Conservation (phyloP, 495 filamentous ascomycete genomes). For the Xylaria telfairii region DNA sequence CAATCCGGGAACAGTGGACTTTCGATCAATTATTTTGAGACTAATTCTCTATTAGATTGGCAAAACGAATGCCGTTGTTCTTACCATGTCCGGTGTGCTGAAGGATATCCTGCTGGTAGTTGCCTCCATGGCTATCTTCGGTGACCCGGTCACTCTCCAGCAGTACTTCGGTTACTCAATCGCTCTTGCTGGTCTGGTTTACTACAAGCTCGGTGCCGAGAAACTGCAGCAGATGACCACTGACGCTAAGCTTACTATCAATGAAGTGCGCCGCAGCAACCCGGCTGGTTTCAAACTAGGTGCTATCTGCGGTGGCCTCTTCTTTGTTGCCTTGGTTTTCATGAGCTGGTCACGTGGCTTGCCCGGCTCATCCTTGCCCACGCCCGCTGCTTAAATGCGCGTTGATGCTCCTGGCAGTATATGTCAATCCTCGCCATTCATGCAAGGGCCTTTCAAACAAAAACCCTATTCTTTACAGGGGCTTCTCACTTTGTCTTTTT, state of each 20-base stretch:
- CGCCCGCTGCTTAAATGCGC: constrained; percentile 14
- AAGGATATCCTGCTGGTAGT: constrained; percentile 94
- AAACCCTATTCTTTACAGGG: constrained; percentile 14
- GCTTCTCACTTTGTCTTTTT: constrained; percentile 12
- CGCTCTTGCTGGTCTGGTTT: constrained; percentile 83
- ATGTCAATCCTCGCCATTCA: neutral
- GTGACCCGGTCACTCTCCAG: constrained; percentile 74
- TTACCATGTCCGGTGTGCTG: constrained; percentile 93
- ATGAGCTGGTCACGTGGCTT: constrained; percentile 44
- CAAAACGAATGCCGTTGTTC: constrained; percentile 90
- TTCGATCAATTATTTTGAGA: constrained; percentile 17
- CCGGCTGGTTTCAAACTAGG: constrained; percentile 77
- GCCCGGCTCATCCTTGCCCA: constrained; percentile 18
- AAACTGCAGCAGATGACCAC: constrained; percentile 76
- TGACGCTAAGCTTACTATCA: constrained; percentile 72
- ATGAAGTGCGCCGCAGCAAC: constrained; percentile 76
- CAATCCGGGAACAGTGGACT: neutral
- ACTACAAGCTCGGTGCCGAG: constrained; percentile 92
- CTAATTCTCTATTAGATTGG: constrained; percentile 71
- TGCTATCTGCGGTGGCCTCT: constrained; percentile 61
- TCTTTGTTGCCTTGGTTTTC: constrained; percentile 70
- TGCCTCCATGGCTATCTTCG: constrained; percentile 85
- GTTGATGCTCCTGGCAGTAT: neutral
- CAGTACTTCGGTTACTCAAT: constrained; percentile 94
- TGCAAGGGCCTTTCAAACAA: neutral